Conservation (phyloP, 2,329 filamentous ascomycete genomes). For the Diplocarpon rosae region DNA sequence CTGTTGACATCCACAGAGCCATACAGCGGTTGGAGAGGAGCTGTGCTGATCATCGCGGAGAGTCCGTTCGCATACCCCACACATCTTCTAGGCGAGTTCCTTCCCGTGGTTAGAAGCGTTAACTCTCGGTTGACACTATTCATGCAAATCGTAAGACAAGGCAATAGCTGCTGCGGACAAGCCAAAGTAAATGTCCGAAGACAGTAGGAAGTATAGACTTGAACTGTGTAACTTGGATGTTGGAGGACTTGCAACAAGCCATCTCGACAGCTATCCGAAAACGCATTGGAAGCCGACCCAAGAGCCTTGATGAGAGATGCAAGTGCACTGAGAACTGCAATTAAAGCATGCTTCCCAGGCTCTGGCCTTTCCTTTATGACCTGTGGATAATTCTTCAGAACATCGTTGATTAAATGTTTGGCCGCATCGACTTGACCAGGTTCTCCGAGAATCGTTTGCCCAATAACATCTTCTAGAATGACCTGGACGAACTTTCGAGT, state of each 20-base stretch:
- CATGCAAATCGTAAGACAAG: constrained; percentile 90
- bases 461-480: constrained; percentile 74
- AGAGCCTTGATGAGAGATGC: constrained; percentile 68
- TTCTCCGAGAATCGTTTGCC: constrained; percentile 73
- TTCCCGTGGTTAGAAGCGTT: constrained; percentile 59
- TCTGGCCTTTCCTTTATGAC: constrained; percentile 77
- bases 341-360: constrained; percentile 76
- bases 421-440: constrained; percentile 78
- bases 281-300: constrained; percentile 67
- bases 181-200: constrained; percentile 79
- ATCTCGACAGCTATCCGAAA: constrained; percentile 79
- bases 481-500: constrained; percentile 76
- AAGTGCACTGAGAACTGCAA: constrained; percentile 67
- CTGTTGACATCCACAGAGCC: constrained; percentile 95
- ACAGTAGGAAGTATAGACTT: constrained; percentile 79
- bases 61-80: constrained; percentile 87
- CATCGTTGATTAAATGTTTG: constrained; percentile 70
- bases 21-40: constrained; percentile 77
- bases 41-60: constrained; percentile 82
- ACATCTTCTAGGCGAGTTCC: constrained; percentile 73
- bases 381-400: constrained; percentile 91
- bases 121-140: constrained; percentile 87
- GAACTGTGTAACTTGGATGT: constrained; percentile 92
- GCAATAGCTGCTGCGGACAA: constrained; percentile 83
- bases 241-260: constrained; percentile 81